phyloP scores from a whole-genome alignment of 768 basidiomycete genomes.

The Lentinula aciculospora region DNA sequence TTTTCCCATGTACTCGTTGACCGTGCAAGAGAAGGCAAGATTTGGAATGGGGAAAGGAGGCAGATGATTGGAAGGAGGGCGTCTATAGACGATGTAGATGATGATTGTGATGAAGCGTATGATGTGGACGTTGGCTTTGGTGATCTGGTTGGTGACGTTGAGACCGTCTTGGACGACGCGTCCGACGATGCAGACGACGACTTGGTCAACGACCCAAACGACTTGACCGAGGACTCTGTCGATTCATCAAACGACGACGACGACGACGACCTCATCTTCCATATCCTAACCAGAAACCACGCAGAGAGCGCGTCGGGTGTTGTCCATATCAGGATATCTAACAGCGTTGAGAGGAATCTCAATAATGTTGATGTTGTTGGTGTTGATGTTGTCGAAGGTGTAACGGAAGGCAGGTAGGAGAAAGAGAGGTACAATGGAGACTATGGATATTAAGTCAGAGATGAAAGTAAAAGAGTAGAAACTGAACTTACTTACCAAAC shows the following conservation, averaged over 20 bases:
- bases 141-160: too few species aligned
- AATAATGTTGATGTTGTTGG: not conserved
- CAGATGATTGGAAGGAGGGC: constrained; percentile 27
- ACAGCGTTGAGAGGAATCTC: not conserved
- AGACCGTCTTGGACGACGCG: too few species aligned
- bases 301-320: not conserved
- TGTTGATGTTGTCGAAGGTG: not conserved
- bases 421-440: not conserved
- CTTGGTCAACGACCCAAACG: too few species aligned
- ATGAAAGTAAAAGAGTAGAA: not conserved
- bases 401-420: not conserved
- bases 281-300: not conserved
- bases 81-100: not conserved
- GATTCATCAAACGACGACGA: not conserved
- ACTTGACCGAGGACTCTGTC: too few species aligned
- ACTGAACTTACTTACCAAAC: not conserved
- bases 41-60: constrained; percentile 84
- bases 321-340: not conserved
- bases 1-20: constrained; percentile 87
- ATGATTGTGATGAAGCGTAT: too few species aligned
- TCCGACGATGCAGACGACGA: too few species aligned
- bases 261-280: not conserved
- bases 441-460: too few species aligned
- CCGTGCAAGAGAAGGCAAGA: constrained; percentile 72
- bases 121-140: too few species aligned